A percentile compares a stretch with the other conserved stretches of the same genome.
phyloP scores from a whole-genome alignment of 2,329 filamentous ascomycete species.

The Talaromyces funiculosus region DNA sequence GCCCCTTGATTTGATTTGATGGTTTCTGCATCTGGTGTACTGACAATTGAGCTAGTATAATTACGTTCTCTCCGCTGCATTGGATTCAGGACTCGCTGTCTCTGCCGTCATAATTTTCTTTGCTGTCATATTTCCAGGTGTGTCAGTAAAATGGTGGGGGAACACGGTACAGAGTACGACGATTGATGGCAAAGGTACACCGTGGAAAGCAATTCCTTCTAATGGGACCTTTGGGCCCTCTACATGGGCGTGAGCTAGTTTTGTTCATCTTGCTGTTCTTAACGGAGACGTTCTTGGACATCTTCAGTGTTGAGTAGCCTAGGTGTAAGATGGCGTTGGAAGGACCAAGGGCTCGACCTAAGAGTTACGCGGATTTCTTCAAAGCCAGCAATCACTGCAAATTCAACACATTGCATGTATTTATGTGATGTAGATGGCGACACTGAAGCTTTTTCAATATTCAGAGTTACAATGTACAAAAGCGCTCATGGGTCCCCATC shows the following conservation, averaged over 20 bases:
- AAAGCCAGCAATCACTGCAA: too few relatives aligned
- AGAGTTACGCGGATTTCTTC: too few relatives aligned
- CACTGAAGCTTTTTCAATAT: too few relatives aligned
- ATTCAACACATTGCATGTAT: too few relatives aligned
- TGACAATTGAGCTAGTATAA: conserved; percentile 18
- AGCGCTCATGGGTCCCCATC: too few relatives aligned
- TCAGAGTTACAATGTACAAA: too few relatives aligned
- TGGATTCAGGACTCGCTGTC: conserved; percentile 39
- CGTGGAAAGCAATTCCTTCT: conserved; percentile 21
- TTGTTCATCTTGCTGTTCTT: too few relatives aligned
- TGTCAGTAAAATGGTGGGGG: conserved; percentile 38
- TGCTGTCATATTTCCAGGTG: conserved; percentile 38
- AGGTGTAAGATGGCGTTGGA: too few relatives aligned
- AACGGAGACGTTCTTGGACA: too few relatives aligned
- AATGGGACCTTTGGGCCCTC: conserved; percentile 12
- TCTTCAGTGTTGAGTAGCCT: too few relatives aligned
- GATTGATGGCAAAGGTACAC: conserved; percentile 38
- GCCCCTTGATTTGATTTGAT: background rate
- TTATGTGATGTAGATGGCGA: too few relatives aligned
- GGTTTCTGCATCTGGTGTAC: background rate
- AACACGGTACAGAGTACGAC: conserved; percentile 35
- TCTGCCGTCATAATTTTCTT: conserved; percentile 44
- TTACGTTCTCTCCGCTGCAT: conserved; percentile 40
- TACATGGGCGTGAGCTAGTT: conserved; percentile 4
- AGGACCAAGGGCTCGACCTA: too few relatives aligned